These are phyloP conservation scores for Fusarium pseudocircinatum DNA, from an alignment of 2,329 filamentous ascomycete species.

Conservation along the genomic window DNA sequence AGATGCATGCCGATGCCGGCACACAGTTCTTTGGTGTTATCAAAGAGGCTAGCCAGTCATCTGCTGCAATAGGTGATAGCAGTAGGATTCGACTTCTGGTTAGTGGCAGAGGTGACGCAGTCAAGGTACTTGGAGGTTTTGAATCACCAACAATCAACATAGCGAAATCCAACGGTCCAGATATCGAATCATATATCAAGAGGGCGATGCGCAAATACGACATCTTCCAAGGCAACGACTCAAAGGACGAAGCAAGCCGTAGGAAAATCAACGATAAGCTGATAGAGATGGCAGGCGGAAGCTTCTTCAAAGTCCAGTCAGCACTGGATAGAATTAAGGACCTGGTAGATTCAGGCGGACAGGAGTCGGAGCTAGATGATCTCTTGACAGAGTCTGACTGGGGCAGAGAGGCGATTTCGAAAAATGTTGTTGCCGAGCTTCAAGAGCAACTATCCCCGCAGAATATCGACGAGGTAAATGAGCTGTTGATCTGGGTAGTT, in stretches of 20 bases:
- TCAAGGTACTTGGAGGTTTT: background rate
- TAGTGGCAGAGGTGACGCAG: background rate
- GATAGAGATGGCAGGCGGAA: background rate
- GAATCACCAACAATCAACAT: background rate
- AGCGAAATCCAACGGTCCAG: background rate
- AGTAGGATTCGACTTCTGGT: background rate
- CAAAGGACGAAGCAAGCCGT: background rate
- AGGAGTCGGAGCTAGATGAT: background rate
- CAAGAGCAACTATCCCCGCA: background rate
- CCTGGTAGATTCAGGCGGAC: background rate
- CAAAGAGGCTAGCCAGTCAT: background rate
- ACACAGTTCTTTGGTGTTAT: background rate
- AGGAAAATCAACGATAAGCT: background rate
- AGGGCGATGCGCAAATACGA: background rate
- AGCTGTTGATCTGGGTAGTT: background rate
- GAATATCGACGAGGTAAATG: background rate
- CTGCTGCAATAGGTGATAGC: background rate
- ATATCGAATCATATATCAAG: background rate
- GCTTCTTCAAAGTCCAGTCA: background rate
- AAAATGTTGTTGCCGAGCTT: background rate
- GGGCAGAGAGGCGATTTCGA: background rate
- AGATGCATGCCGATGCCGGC: background rate
- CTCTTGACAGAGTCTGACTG: background rate
- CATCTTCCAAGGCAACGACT: background rate
- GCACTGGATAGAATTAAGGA: background rate